Evolutionary conservation across 306 rosid species (phyloP).

Genomic region (Luffa acutangula): DNA sequence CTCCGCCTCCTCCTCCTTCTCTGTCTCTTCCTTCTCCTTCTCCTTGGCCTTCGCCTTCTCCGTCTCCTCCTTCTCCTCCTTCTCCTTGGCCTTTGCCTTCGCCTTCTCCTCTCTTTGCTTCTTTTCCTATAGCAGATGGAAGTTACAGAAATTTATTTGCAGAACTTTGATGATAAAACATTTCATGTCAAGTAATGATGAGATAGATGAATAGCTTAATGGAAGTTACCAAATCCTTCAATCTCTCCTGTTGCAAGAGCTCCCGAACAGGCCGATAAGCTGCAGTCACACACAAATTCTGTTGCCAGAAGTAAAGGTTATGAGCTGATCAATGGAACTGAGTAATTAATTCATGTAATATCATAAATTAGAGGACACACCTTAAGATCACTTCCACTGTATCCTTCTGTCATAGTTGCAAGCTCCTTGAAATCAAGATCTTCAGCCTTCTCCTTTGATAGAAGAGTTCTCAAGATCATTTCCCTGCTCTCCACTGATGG

Average conservation of each 20-base stretch:
- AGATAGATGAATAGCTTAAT: conserved; percentile 1
- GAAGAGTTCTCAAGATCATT: conserved; percentile 46
- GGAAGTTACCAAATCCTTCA: conserved; percentile 55
- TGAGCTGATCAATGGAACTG: conserved; percentile 1
- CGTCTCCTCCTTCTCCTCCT: conserved; percentile 25
- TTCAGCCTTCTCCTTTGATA: conserved; percentile 43
- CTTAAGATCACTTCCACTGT: conserved; percentile 92
- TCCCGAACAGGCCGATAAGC: conserved; percentile 92
- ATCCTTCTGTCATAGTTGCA: conserved; percentile 64
- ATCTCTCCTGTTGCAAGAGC: conserved; percentile 70
- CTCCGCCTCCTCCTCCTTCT: not conserved
- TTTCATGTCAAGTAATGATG: not conserved
- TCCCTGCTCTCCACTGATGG: conserved; percentile 57
- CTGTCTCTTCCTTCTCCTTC: not conserved
- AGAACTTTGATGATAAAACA: not conserved
- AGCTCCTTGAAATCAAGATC: conserved; percentile 54
- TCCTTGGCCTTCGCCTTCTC: conserved; percentile 31
- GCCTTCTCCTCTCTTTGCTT: conserved; percentile 31
- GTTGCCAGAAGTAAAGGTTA: conserved; percentile 28
- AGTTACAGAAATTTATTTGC: conserved; percentile 5
- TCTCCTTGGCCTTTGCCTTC: not conserved
- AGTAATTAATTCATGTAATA: not conserved
- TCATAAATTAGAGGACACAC: conserved; percentile 22
- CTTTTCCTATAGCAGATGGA: conserved; percentile 44
- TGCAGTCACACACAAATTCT: conserved; percentile 87